Conservation (phyloP, 1,284 basidiomycete genomes). For the Fomes fomentarius region DNA sequence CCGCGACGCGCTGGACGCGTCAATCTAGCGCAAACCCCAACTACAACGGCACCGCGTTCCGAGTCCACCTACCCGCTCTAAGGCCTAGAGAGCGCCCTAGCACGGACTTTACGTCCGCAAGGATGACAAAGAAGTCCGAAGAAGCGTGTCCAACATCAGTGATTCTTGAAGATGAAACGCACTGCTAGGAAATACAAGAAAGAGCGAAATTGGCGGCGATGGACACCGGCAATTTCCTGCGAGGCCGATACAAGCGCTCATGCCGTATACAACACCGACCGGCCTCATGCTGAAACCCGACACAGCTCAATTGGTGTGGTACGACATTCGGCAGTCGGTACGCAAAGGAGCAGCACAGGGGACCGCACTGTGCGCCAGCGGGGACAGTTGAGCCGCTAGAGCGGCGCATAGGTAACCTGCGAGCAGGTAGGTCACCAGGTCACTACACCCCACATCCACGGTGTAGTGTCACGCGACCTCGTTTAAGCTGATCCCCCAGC, state of each 20-base stretch:
- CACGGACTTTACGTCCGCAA: conserved; percentile 13
- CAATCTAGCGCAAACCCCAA: neutral
- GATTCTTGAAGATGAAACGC: no score
- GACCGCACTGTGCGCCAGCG: neutral
- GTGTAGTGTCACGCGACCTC: conserved; percentile 4
- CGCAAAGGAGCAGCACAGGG: neutral
- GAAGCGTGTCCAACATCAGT: no score
- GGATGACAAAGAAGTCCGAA: conserved; percentile 8
- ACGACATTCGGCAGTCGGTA: neutral
- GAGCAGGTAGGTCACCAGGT: neutral
- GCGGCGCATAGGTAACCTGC: neutral
- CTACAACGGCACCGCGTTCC: neutral
- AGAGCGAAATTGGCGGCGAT: no score
- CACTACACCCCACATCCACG: neutral
- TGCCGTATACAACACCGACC: no score
- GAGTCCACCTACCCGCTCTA: no score
- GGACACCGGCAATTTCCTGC: neutral
- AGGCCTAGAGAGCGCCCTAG: conserved; percentile 8
- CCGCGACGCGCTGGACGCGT: neutral
- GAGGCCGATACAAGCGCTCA: no score
- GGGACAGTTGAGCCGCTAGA: neutral
- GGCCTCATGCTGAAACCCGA: no score
- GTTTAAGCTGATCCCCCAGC: neutral
- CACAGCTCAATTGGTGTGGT: no score
- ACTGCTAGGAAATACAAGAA: no score